These are phyloP conservation scores for Cucumis cinereus DNA, from an alignment of 306 rosid species.

Conservation along the genomic window DNA sequence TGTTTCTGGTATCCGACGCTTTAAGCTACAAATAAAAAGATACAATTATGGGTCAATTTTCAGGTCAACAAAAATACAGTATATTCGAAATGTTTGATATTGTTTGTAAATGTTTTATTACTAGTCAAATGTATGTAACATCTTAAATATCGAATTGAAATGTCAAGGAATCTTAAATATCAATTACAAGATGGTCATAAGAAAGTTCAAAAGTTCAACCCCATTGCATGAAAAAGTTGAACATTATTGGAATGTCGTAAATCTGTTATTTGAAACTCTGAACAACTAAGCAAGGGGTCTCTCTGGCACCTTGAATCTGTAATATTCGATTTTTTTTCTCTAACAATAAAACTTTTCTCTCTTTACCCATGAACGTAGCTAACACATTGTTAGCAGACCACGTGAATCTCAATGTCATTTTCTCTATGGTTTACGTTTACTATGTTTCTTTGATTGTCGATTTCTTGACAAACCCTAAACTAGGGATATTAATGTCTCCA, in stretches of 20 bases:
- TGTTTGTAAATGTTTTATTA: background rate
- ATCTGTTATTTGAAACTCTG: too few species aligned
- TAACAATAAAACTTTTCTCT: too few species aligned
- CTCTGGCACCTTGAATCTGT: too few species aligned
- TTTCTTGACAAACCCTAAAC: background rate
- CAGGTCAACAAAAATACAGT: background rate
- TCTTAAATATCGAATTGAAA: background rate
- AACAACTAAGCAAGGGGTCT: too few species aligned
- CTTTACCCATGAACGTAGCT: too few species aligned
- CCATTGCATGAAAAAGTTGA: too few species aligned
- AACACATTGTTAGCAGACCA: too few species aligned
- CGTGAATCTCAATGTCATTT: too few species aligned
- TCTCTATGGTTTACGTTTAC: too few species aligned
- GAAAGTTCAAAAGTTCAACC: background rate
- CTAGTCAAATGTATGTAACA: background rate
- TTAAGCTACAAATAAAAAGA: conserved; percentile 39
- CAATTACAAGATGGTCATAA: background rate
- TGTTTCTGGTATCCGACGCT: conserved; percentile 32
- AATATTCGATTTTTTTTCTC: too few species aligned
- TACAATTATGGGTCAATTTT: conserved; percentile 10
- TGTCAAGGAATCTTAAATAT: background rate
- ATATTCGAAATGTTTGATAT: background rate
- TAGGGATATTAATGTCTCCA: background rate
- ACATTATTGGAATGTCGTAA: too few species aligned
- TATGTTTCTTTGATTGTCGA: too few species aligned